Base-by-base conservation (phyloP, 2,329 filamentous ascomycete species). In the Nannizziopsis barbatae region DNA sequence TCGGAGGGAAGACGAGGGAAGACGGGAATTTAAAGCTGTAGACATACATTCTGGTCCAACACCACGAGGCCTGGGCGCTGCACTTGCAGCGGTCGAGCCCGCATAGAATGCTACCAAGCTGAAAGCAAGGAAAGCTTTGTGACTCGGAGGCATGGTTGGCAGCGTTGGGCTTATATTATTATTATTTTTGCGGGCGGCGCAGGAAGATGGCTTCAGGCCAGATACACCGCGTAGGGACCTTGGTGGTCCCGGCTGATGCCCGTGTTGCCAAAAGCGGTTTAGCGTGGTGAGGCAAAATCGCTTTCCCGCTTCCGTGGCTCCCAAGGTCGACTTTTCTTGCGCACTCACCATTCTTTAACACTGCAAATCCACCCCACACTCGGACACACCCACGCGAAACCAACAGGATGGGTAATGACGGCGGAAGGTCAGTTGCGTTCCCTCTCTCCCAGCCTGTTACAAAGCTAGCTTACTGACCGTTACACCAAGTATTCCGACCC, bases 401-500 rank as follows among this genome's bases (percentile, higher is more conserved):
- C n/a, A n/a, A 56, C 41, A 66, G 60, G 58, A 95, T 98, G 92
- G 92, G 92, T 64, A 98, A 98, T 71, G 92, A 98, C 65, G 92
- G 92, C 58, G 92, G 92, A 64, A 90, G 73, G 74, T 75, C 57
- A 62, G 63, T 55, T 22, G 3, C 22, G n/a, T 5, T 5, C 15
- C 12, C n/a, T 2, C 10, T 12, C n/a, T 39, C 17, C 30, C 12
- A 17, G 18, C 12, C 46, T 33, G 15, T 20, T 20, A 27, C 37
- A 20, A 14, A 33, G 22, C 27, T 5, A 27, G 32, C 20, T 31
- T 45, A 49, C 12, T 45, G 39, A 42, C 38, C 9, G 22, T 11
- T 10, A 18, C 10, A 40, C n/a, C 33, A 27, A 80, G 86, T 57
- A 98, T 98, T 57, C 92, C 92, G 4, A 96, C 84, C 54, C 86